Evolutionary conservation across 805 yeast genomes (phyloP).

Genomic region (Hanseniaspora taiwanica): DNA sequence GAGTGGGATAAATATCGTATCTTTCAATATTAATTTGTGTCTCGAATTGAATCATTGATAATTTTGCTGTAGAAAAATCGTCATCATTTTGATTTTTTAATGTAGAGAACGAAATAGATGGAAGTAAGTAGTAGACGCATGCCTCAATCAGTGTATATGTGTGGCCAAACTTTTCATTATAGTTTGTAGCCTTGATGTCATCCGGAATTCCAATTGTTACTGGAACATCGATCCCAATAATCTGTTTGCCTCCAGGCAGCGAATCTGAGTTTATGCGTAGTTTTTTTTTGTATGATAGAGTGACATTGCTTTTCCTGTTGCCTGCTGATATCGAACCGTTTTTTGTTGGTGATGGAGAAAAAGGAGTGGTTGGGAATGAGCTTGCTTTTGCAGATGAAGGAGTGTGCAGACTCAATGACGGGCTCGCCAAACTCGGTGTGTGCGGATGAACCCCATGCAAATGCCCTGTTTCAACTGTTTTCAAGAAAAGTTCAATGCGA

Average conservation of each 20-base stretch:
- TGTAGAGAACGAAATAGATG: too few species aligned
- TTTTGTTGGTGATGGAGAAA: too few species aligned
- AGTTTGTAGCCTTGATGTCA: slow-evolving; percentile 41
- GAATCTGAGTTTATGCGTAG: slow-evolving; percentile 16
- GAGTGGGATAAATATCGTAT: slow-evolving; percentile 44
- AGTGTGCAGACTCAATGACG: slow-evolving; percentile 6
- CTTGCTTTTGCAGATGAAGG: slow-evolving; percentile 18
- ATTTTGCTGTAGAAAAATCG: background rate
- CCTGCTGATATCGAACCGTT: too few species aligned
- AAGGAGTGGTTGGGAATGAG: background rate
- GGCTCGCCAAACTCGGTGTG: slow-evolving; percentile 7
- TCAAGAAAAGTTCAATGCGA: slow-evolving; percentile 34
- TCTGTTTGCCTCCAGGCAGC: slow-evolving; percentile 22
- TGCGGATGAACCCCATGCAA: slow-evolving; percentile 13
- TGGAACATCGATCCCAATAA: slow-evolving; percentile 47
- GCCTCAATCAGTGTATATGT: slow-evolving; percentile 32
- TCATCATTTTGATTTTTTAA: too few species aligned
- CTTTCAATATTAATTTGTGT: slow-evolving; percentile 43
- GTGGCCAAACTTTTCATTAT: slow-evolving; percentile 32
- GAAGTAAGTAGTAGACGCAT: background rate
- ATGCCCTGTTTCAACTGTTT: slow-evolving; percentile 37
- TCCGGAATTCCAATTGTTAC: slow-evolving; percentile 42
- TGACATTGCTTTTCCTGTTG: slow-evolving; percentile 1
- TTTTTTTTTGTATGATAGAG: slow-evolving; percentile 22
- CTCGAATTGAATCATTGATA: slow-evolving; percentile 9